Conservation (phyloP, 1,139 yeast species). For the Geotrichum histeridarum region DNA sequence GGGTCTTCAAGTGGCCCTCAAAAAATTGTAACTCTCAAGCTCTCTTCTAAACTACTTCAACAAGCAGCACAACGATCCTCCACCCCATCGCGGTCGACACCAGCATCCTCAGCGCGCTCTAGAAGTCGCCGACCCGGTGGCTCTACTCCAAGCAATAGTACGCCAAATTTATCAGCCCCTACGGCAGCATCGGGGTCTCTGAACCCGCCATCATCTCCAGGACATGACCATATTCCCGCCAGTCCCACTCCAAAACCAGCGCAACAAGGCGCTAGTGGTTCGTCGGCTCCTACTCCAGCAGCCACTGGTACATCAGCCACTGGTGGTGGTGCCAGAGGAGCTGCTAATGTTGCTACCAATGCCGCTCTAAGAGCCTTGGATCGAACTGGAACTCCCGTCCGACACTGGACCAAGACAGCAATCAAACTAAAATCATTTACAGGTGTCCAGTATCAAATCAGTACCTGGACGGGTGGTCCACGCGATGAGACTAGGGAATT, state of each 20-base stretch:
- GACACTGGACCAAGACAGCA: conserved; percentile 50
- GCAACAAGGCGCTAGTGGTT: conserved; percentile 8
- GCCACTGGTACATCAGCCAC: conserved; percentile 2
- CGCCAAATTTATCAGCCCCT: not conserved
- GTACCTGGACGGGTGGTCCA: conserved; percentile 40
- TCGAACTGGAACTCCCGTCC: conserved; percentile 47
- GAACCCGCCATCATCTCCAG: conserved; percentile 9
- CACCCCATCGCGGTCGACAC: not conserved
- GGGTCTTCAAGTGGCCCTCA: not conserved
- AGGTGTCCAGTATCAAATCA: conserved; percentile 49
- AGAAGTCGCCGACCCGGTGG: not conserved
- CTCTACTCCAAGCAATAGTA: not conserved
- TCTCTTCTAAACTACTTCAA: conserved; percentile 13
- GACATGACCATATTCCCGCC: not conserved
- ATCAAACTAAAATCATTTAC: conserved; percentile 53
- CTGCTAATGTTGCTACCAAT: conserved; percentile 25
- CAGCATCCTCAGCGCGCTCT: not conserved
- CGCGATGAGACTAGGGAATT: not conserved
- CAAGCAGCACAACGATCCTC: conserved; percentile 3
- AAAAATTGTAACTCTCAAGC: conserved; percentile 13
- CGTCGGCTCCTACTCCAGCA: conserved; percentile 11
- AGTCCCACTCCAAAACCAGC: conserved; percentile 10
- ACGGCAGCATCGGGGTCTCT: conserved; percentile 1
- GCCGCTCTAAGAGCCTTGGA: conserved; percentile 40
- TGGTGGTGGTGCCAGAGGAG: conserved; percentile 17